Conservation (phyloP, 345 rosid genomes). For the Hibiscus syriacus region DNA sequence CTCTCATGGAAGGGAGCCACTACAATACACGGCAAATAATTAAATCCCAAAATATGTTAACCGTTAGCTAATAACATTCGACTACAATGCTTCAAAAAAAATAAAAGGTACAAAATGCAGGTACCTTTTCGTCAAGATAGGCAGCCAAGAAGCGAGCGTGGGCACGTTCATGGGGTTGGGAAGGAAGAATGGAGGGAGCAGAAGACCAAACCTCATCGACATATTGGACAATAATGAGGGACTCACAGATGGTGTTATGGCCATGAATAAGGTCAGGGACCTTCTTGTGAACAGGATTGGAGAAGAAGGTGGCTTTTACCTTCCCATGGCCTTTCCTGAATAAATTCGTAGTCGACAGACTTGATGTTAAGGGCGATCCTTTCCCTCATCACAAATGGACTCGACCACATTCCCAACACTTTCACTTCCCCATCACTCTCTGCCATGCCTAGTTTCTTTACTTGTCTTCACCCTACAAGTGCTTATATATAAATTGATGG, state of each 20-base stretch:
- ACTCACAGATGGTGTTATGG: neutral
- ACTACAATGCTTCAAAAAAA: too few species aligned
- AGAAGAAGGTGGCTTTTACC: neutral
- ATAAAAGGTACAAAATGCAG: neutral
- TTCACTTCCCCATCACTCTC: neutral
- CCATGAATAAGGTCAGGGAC: neutral
- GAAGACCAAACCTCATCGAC: neutral
- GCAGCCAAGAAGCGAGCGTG: neutral
- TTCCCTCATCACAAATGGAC: neutral
- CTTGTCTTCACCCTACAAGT: neutral
- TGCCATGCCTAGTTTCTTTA: neutral
- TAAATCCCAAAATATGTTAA: too few species aligned
- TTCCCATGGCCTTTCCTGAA: neutral
- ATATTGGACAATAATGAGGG: neutral
- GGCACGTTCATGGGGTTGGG: neutral
- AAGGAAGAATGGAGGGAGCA: neutral
- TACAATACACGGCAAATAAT: neutral
- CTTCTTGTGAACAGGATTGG: neutral
- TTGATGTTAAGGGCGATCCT: neutral
- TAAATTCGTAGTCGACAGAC: neutral
- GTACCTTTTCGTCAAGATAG: neutral
- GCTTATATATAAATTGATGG: neutral
- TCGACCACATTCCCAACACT: neutral
- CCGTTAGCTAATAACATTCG: too few species aligned
- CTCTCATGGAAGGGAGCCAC: neutral